Evolutionary conservation across 2,329 filamentous ascomycete species (phyloP), one percentile per base, ranked within the genome.

Genomic region (Cercospora beticola): DNA sequence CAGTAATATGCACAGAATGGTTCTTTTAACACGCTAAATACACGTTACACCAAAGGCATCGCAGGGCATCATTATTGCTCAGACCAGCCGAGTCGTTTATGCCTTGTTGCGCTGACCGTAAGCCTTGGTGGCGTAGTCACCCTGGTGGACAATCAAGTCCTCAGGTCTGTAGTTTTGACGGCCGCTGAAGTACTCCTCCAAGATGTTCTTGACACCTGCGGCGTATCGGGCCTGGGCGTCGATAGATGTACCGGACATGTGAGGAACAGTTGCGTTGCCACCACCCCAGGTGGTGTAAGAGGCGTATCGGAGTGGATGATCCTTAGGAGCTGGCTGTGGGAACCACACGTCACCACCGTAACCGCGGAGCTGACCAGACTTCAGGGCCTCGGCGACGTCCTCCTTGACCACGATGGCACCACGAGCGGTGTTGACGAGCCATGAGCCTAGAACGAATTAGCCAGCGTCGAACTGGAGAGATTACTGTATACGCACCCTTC

Each of bases 361-460:
- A 74, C 92, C 92, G 78, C 91, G 90, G 79, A 96, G 91, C 82
- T 98, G 94, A 78, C 95, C 95, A 36, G 86, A 88, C 86, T 94
- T 93, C 81, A 99, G 88, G 61, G 95, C 95, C 30, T 91, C 94
- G 72, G 95, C 95, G 67, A 99, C 95, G 76, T 98, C 95, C 85
- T 98, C 94, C 89, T 98, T 98, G 85, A 98, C 94, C 76, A 99
- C 94, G 80, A 99, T 99, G 82, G 95, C 95, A 78, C 95, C 95
- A 82, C 95, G 95, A 76, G 95, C 95, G 36, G 95, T 99, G 90
- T 99, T 99, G 85, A 99, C 86, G 80, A 99, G 91, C 92, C 95
- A 98, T 49, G 93, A 91, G 78, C 93, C 91, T 91, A 46, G 8
- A n/a, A 58, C 73, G 68, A 21, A 16, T 59, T 40, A 64, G 62